These are phyloP conservation scores for Perilla frutescens DNA, from an alignment of 257 asterid species.

Conservation along the genomic window DNA sequence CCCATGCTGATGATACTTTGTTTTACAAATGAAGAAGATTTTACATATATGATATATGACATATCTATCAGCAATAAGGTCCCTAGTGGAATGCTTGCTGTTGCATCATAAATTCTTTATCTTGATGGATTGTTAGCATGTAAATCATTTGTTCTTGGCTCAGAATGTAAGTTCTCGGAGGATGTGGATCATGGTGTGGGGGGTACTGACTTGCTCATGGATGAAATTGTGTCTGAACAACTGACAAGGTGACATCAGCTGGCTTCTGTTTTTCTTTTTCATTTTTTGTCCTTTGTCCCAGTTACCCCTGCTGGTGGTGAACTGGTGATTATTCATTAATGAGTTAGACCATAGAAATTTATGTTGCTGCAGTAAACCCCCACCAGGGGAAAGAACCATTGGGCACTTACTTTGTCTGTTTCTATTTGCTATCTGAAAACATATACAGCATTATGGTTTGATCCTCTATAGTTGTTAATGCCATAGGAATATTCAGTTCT, in stretches of 20 bases:
- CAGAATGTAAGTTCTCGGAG: conserved; percentile 42
- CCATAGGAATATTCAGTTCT: conserved; percentile 90
- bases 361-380: neutral
- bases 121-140: conserved; percentile 13
- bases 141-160: conserved; percentile 29
- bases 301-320: neutral
- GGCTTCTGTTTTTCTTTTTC: neutral
- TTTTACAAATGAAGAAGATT: neutral
- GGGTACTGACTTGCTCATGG: conserved; percentile 62
- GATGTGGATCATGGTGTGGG: conserved; percentile 34
- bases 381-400: neutral
- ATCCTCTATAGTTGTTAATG: conserved; percentile 21
- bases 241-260: conserved; percentile 71
- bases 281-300: neutral
- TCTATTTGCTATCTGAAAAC: conserved; percentile 4
- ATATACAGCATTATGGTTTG: conserved; percentile 14
- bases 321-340: conserved; percentile 12
- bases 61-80: neutral
- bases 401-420: neutral
- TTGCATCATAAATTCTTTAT: conserved; percentile 7
- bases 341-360: neutral
- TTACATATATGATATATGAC: neutral
- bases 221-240: conserved; percentile 95
- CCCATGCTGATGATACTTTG: conserved; percentile 20
- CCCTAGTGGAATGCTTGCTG: neutral